A percentile compares a stretch with the other conserved stretches of the same genome.
These are phyloP conservation scores for Psilocybe tampanensis DNA, from an alignment of 768 basidiomycete genomes.

Conservation along the genomic window DNA sequence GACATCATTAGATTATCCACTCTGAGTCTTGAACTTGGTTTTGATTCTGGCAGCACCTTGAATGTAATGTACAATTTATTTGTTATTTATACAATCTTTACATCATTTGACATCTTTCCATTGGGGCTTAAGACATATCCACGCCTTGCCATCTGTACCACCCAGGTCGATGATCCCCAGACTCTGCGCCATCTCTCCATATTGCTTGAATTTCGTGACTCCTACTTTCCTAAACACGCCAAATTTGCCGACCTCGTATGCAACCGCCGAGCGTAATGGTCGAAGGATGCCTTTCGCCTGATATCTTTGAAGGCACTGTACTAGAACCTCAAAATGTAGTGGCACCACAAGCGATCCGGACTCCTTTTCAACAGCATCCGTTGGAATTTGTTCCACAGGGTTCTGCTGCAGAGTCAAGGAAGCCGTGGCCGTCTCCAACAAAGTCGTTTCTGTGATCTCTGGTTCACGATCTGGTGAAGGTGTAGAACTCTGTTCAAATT, in stretches of 20 bases:
- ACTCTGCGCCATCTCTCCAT: conserved; percentile 38
- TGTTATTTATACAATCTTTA: not conserved
- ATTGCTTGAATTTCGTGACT: conserved; percentile 42
- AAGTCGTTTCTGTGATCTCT: not conserved
- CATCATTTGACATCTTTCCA: conserved; percentile 11
- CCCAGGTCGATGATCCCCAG: conserved; percentile 43
- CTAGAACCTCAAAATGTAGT: conserved; percentile 33
- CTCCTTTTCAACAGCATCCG: not conserved
- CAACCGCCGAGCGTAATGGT: conserved; percentile 42
- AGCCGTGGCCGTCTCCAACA: not conserved
- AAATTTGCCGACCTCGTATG: conserved; percentile 29
- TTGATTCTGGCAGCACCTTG: not conserved
- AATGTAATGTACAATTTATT: not conserved
- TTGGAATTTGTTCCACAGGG: not conserved
- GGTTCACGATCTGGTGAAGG: not conserved
- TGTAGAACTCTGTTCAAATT: not conserved
- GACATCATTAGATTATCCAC: conserved; percentile 39
- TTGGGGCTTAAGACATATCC: conserved; percentile 39
- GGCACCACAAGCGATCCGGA: conserved; percentile 9
- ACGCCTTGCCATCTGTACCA: conserved; percentile 35
- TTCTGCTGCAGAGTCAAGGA: not conserved
- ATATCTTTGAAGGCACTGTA: conserved; percentile 32
- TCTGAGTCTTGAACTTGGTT: not conserved
- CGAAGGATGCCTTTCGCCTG: conserved; percentile 31
- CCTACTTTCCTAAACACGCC: conserved; percentile 41